Percentiles rank a stretch among this genome's conserved stretches.
Conservation (phyloP, 2,329 filamentous ascomycete species). For the Zelopaecilomyces penicillatus region DNA sequence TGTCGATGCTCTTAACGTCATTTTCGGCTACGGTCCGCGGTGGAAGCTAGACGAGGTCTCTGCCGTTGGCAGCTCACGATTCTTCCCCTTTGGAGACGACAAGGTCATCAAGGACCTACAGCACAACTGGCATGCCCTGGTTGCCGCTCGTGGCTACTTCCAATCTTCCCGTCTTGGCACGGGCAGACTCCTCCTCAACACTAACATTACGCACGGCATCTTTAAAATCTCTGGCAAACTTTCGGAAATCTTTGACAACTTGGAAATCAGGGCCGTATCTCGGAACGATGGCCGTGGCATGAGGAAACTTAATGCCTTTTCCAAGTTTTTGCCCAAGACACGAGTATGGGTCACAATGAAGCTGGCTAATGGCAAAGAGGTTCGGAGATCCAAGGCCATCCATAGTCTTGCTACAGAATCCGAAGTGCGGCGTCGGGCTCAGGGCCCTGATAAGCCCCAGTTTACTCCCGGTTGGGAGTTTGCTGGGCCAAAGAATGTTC, state of each 20-base stretch:
- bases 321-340: slow-evolving; percentile 31
- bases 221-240: slow-evolving; percentile 36
- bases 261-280: slow-evolving; percentile 13
- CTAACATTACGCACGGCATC: slow-evolving; percentile 45
- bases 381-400: slow-evolving; percentile 22
- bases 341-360: slow-evolving; percentile 26
- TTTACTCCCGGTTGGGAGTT: slow-evolving; percentile 18
- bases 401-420: slow-evolving; percentile 18
- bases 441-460: slow-evolving; percentile 13
- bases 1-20: slow-evolving; percentile 44
- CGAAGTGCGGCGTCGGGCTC: slow-evolving; percentile 13
- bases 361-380: slow-evolving; percentile 21
- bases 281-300: slow-evolving; percentile 5
- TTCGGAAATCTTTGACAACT: slow-evolving; percentile 22
- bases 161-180: slow-evolving; percentile 47
- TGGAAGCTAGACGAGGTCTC: slow-evolving; percentile 24
- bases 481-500: slow-evolving; percentile 24
- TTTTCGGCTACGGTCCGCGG: slow-evolving; percentile 38
- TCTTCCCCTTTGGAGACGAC: slow-evolving; percentile 34
- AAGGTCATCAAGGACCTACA: slow-evolving; percentile 20
- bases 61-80: slow-evolving; percentile 38
- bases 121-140: slow-evolving; percentile 22
- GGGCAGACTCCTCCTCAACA: slow-evolving; percentile 45
- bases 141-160: slow-evolving; percentile 45
- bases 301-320: slow-evolving; percentile 19